Conservation (phyloP, 2,329 filamentous ascomycete genomes). For the Ceratocystis harringtonii region DNA sequence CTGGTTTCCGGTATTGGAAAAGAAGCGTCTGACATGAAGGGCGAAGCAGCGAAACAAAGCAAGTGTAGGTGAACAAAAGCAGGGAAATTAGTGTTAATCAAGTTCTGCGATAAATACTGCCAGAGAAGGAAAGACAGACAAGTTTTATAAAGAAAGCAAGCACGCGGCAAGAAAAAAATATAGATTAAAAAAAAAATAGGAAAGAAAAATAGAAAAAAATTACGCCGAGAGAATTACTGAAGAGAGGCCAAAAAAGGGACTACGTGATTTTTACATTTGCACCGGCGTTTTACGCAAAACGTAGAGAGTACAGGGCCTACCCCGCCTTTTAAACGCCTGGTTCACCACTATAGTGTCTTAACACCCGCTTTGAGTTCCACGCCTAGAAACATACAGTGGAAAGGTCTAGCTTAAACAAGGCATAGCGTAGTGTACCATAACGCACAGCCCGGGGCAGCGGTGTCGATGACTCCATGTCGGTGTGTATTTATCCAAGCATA, state of each 20-base stretch:
- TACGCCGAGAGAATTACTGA: slow-evolving; percentile 4
- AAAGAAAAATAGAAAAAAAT: neutral
- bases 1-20: slow-evolving; percentile 38
- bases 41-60: neutral
- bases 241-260: neutral
- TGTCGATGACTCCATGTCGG: neutral
- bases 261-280: neutral
- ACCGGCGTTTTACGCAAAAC: neutral
- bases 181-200: neutral
- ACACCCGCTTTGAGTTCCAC: no score
- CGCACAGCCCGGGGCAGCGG: neutral
- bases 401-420: neutral
- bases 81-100: no score
- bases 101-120: no score
- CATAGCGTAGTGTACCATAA: neutral
- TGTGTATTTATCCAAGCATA: neutral
- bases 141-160: neutral
- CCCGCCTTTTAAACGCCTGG: neutral
- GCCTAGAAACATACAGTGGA: neutral
- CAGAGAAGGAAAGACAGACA: neutral
- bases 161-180: neutral
- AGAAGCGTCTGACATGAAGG: slow-evolving; percentile 20
- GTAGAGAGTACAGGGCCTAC: neutral
- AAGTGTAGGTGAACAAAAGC: no score
- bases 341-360: no score